These are phyloP conservation scores for Castanea sativa DNA, from an alignment of 306 rosid genomes.

Conservation along the genomic window DNA sequence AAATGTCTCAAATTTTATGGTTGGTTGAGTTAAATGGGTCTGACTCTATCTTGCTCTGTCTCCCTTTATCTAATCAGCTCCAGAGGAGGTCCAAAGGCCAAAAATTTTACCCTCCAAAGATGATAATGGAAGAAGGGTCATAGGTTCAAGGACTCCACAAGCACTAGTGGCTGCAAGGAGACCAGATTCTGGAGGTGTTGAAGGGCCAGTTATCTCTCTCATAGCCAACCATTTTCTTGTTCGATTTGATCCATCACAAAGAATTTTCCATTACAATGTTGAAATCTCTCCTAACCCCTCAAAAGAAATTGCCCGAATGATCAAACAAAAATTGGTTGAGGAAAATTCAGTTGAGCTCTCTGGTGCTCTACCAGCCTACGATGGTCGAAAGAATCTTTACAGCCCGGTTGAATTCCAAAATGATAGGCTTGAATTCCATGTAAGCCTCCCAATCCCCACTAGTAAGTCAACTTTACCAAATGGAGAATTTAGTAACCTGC, in stretches of 20 bases:
- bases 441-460: constrained; percentile 68
- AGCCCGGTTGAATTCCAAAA: constrained; percentile 78
- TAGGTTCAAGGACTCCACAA: constrained; percentile 45
- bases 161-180: constrained; percentile 70
- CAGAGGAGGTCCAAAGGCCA: constrained; percentile 46
- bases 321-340: constrained; percentile 74
- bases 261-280: constrained; percentile 86
- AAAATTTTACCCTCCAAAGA: constrained; percentile 35
- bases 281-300: constrained; percentile 91
- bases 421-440: constrained; percentile 79
- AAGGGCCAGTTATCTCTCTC: constrained; percentile 73
- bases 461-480: constrained; percentile 33
- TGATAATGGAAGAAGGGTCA: constrained; percentile 48
- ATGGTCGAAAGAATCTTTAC: constrained; percentile 88
- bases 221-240: constrained; percentile 95
- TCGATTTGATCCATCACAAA: constrained; percentile 62
- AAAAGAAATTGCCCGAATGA: constrained; percentile 70
- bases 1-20: not conserved
- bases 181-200: constrained; percentile 95
- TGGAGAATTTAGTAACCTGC: constrained; percentile 40
- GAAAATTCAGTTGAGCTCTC: constrained; percentile 61
- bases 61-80: constrained; percentile 35
- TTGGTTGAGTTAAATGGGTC: not conserved
- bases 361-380: constrained; percentile 81
- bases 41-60: constrained; percentile 30